These are phyloP conservation scores for Mortierella hygrophila DNA, from an alignment of 192 early-diverging fungal genomes.

Conservation along the genomic window DNA sequence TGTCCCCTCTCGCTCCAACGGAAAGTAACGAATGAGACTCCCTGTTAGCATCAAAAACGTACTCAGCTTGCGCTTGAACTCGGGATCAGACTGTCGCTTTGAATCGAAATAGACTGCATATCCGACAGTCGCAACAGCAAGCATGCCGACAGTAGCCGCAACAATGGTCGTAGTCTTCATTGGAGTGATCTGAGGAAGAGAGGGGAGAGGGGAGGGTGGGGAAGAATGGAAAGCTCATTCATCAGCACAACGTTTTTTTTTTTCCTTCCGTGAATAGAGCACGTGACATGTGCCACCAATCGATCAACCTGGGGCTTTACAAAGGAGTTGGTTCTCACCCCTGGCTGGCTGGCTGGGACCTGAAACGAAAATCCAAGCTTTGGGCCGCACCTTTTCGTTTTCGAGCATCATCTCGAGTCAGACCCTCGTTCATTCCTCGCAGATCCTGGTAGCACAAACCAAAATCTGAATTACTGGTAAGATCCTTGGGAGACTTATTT, in stretches of 20 bases:
- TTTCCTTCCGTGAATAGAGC: background rate
- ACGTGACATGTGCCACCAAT: slow-evolving; percentile 2
- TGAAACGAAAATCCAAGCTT: no score
- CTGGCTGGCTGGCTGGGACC: no score
- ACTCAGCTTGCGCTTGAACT: slow-evolving; percentile 88
- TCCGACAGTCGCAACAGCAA: slow-evolving; percentile 74
- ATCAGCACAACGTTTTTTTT: slow-evolving; percentile 4
- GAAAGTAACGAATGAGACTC: background rate
- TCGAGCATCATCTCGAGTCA: no score
- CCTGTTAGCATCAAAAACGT: slow-evolving; percentile 38
- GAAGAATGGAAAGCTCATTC: background rate
- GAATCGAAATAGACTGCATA: slow-evolving; percentile 96
- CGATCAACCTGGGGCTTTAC: background rate
- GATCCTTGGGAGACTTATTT: background rate
- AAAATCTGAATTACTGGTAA: background rate
- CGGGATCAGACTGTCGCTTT: slow-evolving; percentile 86
- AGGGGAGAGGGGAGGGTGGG: background rate
- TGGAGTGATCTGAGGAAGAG: background rate
- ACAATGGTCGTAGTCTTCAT: slow-evolving; percentile 54
- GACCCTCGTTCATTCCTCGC: no score
- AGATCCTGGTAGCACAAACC: no score
- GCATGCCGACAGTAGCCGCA: slow-evolving; percentile 61
- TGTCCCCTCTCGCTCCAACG: background rate
- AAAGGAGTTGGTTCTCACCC: background rate
- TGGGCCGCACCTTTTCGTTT: no score